These are phyloP conservation scores for Chaetomiaceae sp. DNA, from an alignment of 2,329 filamentous ascomycete genomes.

Conservation along the genomic window DNA sequence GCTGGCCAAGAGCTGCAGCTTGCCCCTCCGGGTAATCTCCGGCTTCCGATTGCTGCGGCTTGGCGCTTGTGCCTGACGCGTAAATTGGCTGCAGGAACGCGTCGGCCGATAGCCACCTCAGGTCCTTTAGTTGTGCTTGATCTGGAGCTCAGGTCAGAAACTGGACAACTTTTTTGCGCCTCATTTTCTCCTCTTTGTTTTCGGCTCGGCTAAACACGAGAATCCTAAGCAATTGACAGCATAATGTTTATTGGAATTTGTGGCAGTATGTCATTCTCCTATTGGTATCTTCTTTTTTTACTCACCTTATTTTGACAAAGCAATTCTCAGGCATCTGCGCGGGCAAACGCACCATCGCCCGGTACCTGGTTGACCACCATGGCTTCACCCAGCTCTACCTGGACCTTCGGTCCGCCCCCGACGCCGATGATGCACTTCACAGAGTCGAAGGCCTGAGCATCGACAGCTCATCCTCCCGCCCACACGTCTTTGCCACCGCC, in stretches of 20 bases:
- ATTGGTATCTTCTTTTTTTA: neutral
- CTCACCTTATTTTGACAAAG: slow-evolving; percentile 11
- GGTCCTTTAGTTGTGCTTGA: too few species aligned
- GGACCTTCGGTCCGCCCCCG: slow-evolving; percentile 14
- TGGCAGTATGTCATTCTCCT: slow-evolving; percentile 48
- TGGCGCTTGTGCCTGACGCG: slow-evolving; percentile 6
- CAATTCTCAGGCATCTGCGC: slow-evolving; percentile 71
- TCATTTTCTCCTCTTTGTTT: neutral
- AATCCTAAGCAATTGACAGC: neutral
- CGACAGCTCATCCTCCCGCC: neutral
- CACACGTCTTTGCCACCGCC: slow-evolving; percentile 51
- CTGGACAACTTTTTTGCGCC: neutral
- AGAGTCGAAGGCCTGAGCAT: neutral
- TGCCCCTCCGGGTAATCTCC: slow-evolving; percentile 24
- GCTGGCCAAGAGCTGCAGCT: neutral
- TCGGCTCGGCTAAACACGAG: too few species aligned
- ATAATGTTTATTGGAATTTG: slow-evolving; percentile 75
- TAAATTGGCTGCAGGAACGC: slow-evolving; percentile 21
- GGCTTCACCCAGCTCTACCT: slow-evolving; percentile 72
- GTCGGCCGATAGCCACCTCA: too few species aligned
- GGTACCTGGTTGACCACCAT: slow-evolving; percentile 80
- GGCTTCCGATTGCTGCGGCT: slow-evolving; percentile 3
- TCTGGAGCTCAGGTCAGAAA: too few species aligned
- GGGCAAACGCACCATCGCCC: slow-evolving; percentile 84
- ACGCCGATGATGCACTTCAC: neutral